Evolutionary conservation across 768 basidiomycete genomes (phyloP), one percentile per base, ranked within the genome.

Genomic region (Mrakia blollopis): DNA sequence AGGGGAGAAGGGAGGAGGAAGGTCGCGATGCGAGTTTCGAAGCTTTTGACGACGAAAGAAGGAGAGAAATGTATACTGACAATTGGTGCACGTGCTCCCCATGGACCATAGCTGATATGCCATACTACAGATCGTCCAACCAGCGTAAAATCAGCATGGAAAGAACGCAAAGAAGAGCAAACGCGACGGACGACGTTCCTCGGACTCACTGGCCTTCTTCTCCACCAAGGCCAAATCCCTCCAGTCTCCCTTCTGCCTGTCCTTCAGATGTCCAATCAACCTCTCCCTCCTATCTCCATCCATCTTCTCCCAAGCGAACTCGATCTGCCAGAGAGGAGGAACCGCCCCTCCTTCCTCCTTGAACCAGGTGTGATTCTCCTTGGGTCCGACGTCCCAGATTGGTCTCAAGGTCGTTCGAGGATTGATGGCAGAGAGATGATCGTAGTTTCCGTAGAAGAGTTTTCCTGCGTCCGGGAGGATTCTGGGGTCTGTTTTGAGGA

Each of bases 171-270:
- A 16, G 14, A 7, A 7, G 9, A 10, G 9, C 2, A 47, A 47
- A 41, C 39, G 39, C 5, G 11, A 41, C 39, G 39, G 11, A 41
- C 39, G 39, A 11, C 14, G 2, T 14, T 47, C 39, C 39, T 41
- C 11, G 44, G n/a, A 68, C 68, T 37, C 70, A 44, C 28, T 47
- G n/a, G 47, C 57, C n/a, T 67, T 47, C 25, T 71, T 67, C 47
- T 52, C 50, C 44, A 65, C 39, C 39, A 41, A 39, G 44, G 62
- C 57, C 50, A 39, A 47, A 54, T 67, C 70, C 54, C 28, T 68
- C 76, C 50, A 78, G 69, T 32, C 73, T 54, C 35, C 63, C 73
- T 78, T 80, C 78, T 79, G 78, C 79, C 69, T 76, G 72, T 39
- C 78, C 57, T 61, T 77, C 32, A 61, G 21, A 67, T 35, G 70